Percentiles rank a stretch among this genome's conserved stretches.
These are phyloP conservation scores for Phalaenopsis hybrid DNA, from an alignment of 116 monocot genomes.

Conservation along the genomic window DNA sequence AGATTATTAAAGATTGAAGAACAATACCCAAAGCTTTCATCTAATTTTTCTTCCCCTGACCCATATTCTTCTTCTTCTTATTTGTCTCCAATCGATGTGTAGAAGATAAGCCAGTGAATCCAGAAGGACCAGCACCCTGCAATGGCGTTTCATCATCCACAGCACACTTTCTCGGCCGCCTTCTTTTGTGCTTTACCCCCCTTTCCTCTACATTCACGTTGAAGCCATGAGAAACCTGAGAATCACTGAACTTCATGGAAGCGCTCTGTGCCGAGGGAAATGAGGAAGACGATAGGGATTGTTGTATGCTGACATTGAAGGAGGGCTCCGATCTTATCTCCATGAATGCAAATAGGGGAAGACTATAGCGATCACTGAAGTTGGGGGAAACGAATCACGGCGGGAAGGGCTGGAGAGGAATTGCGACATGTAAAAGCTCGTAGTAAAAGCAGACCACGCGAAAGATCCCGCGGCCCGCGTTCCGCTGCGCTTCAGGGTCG, in stretches of 20 bases:
- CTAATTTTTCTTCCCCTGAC: slow-evolving; percentile 22
- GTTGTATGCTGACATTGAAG: slow-evolving; percentile 27
- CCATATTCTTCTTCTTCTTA: slow-evolving; percentile 15
- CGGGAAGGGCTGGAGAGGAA: too few relatives aligned
- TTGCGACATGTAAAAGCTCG: too few relatives aligned
- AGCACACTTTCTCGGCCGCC: slow-evolving; percentile 75
- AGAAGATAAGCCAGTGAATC: background rate
- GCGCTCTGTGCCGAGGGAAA: too few relatives aligned
- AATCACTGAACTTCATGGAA: slow-evolving; percentile 6
- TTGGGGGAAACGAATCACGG: background rate
- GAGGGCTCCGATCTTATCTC: slow-evolving; percentile 37
- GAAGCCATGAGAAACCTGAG: background rate
- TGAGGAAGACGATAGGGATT: slow-evolving; percentile 12
- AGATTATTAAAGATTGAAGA: background rate
- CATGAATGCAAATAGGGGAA: slow-evolving; percentile 6
- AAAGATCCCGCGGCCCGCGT: too few relatives aligned
- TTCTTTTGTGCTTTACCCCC: slow-evolving; percentile 62
- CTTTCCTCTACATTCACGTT: slow-evolving; percentile 6
- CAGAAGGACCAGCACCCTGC: background rate
- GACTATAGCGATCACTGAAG: background rate
- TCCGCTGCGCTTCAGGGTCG: too few relatives aligned
- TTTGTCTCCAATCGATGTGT: background rate
- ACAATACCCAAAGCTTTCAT: slow-evolving; percentile 24
- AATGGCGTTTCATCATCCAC: slow-evolving; percentile 26
- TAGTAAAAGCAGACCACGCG: too few relatives aligned